Base-by-base conservation (phyloP, 345 rosid genomes). In the Fremontodendron californicum region DNA sequence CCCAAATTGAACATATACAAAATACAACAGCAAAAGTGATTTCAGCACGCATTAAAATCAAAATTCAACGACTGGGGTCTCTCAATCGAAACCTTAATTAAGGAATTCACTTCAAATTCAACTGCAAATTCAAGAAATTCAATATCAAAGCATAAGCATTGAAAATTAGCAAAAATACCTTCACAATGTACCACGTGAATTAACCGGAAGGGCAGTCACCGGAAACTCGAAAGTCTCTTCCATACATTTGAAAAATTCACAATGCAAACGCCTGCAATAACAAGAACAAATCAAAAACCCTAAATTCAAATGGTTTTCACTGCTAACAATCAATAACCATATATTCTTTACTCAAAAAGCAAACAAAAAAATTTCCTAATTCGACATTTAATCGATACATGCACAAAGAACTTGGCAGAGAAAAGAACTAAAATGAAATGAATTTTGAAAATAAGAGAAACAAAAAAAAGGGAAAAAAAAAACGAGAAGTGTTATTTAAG, bases 251-350 rank as follows among this genome's bases (percentile, higher is more conserved):
- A 57, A 79, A 62, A 73, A 75, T 86, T 40, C 71, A 63, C 72
- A 83, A 75, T 75, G 78, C 71, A 75, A 63, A 48, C 21, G 37
- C 84, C 86, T 73, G 81, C 68, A 86, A 78, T 71, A 67, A 74
- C 31, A 62, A 71, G 81, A 84, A 42, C 55, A 45, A 25, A 46
- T 8, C 5, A 72, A 39, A 81, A 89, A 84, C 88, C 89, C 91
- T 83, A 84, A 82, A 77, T 80, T 75, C 74, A 60, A 81, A 69
- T 45, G 37, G 73, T 55, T 55, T 52, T 43, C 46, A 72, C 76
- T 64, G 39, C 46, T 64, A 67, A 35, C 52, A 7, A 51, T 65
- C 60, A 76, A 77, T 49, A 63, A 69, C 35, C 39, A 74, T 72
- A 73, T 75, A 71, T 80, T 62, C 11, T 29, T 49, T 70, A 62